A percentile compares a stretch with the other conserved stretches of the same genome.
These are phyloP conservation scores for Amphibolis antarctica DNA, from an alignment of 106 monocot species.

Conservation along the genomic window DNA sequence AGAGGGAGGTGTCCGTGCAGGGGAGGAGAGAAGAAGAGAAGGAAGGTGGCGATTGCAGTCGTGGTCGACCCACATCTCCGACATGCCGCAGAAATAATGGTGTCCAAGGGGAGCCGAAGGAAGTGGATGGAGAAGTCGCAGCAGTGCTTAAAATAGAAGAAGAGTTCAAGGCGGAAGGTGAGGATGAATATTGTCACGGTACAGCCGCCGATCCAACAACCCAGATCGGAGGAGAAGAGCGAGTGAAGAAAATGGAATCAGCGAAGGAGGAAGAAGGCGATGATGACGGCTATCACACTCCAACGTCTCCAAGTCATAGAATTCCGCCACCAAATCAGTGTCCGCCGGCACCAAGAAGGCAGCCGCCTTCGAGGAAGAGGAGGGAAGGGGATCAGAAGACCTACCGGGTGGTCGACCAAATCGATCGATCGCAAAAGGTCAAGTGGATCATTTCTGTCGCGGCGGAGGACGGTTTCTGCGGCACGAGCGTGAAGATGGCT, in stretches of 20 bases:
- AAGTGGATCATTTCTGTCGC: not conserved
- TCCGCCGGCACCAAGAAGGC: conserved; percentile 12
- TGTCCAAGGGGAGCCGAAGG: too few species aligned
- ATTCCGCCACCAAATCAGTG: conserved; percentile 4
- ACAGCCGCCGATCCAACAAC: too few species aligned
- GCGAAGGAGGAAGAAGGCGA: not conserved
- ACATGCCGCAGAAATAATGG: too few species aligned
- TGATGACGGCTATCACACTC: conserved; percentile 13
- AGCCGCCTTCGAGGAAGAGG: not conserved
- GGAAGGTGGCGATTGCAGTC: too few species aligned
- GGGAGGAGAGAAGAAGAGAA: too few species aligned
- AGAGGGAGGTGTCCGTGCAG: too few species aligned
- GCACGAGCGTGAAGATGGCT: not conserved
- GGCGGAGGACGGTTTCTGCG: not conserved
- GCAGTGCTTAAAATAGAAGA: too few species aligned
- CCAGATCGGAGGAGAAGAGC: not conserved
- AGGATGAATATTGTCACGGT: too few species aligned
- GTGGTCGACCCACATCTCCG: too few species aligned
- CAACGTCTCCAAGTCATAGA: conserved; percentile 16
- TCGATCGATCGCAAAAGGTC: not conserved
- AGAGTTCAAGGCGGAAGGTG: too few species aligned
- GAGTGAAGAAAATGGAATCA: not conserved
- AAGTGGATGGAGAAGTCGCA: too few species aligned
- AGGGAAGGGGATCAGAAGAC: not conserved
- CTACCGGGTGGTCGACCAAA: conserved; percentile 2